Evolutionary conservation across 2,329 filamentous ascomycete genomes (phyloP).

Genomic region (Lecanicillium sp.): DNA sequence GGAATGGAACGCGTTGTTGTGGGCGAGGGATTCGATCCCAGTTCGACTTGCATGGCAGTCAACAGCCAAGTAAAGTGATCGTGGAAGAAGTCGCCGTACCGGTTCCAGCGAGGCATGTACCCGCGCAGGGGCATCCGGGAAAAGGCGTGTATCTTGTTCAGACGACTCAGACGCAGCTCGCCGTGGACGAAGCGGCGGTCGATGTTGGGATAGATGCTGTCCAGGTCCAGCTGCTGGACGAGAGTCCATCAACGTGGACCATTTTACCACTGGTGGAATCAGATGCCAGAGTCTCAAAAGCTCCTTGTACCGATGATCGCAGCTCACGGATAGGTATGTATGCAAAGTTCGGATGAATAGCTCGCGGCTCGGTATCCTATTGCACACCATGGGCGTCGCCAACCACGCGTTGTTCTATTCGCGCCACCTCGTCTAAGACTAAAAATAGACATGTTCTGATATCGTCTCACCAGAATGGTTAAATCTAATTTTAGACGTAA

Average conservation of each 20-base stretch:
- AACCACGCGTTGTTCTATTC: too few species aligned
- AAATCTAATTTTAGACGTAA: too few species aligned
- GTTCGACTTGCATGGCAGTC: constrained; percentile 40
- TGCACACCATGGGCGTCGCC: too few species aligned
- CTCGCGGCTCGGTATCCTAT: too few species aligned
- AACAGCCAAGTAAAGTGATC: constrained; percentile 35
- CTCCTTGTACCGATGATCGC: neutral
- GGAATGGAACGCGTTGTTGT: constrained; percentile 29
- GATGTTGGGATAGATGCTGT: neutral
- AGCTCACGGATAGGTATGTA: neutral
- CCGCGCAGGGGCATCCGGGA: constrained; percentile 14
- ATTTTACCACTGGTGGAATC: neutral
- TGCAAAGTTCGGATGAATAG: too few species aligned
- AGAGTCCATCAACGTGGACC: neutral
- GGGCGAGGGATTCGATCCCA: constrained; percentile 25
- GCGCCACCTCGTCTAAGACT: too few species aligned
- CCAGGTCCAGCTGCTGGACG: neutral
- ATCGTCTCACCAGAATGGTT: too few species aligned
- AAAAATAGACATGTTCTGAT: too few species aligned
- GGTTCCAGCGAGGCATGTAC: constrained; percentile 17
- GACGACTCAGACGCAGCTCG: constrained; percentile 30
- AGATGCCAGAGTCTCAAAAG: too few species aligned
- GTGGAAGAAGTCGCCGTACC: constrained; percentile 32
- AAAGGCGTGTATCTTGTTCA: constrained; percentile 32
- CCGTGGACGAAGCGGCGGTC: constrained; percentile 14